Percentiles rank a stretch among this genome's conserved stretches.
Evolutionary conservation across 768 basidiomycete species (phyloP).

Genomic region (Leucocoprinus leucothites): DNA sequence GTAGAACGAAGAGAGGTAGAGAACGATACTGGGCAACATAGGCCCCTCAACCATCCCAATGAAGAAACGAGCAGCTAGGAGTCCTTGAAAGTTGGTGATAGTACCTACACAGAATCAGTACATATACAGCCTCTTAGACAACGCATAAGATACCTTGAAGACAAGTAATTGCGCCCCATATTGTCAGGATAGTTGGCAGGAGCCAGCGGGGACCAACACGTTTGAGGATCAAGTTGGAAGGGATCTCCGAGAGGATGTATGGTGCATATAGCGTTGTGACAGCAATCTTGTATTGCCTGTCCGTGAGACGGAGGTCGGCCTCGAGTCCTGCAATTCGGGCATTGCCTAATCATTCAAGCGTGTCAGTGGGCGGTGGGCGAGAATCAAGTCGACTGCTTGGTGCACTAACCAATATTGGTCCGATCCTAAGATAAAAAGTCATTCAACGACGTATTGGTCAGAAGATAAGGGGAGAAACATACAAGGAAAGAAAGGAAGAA

Average conservation of each 20-base stretch:
- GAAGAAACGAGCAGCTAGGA: constrained; percentile 47
- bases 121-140: too few species aligned
- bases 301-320: too few species aligned
- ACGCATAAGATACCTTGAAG: constrained; percentile 36
- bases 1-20: constrained; percentile 36
- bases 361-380: background rate
- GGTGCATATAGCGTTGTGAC: too few species aligned
- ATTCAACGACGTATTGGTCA: background rate
- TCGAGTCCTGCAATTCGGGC: constrained; percentile 50
- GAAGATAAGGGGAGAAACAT: constrained; percentile 4
- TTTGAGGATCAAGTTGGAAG: too few species aligned
- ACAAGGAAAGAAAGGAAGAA: constrained; percentile 33
- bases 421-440: constrained; percentile 31
- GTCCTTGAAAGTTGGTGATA: constrained; percentile 39
- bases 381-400: background rate
- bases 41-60: constrained; percentile 52
- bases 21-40: constrained; percentile 31
- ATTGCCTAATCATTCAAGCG: constrained; percentile 28
- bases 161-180: constrained; percentile 48
- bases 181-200: too few species aligned
- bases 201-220: too few species aligned
- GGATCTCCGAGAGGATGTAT: too few species aligned
- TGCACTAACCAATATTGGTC: constrained; percentile 30
- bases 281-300: too few species aligned
- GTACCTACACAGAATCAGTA: too few species aligned